Evolutionary conservation across 2,329 filamentous ascomycete species (phyloP).

Genomic region (Emergomyces pasteurianus): DNA sequence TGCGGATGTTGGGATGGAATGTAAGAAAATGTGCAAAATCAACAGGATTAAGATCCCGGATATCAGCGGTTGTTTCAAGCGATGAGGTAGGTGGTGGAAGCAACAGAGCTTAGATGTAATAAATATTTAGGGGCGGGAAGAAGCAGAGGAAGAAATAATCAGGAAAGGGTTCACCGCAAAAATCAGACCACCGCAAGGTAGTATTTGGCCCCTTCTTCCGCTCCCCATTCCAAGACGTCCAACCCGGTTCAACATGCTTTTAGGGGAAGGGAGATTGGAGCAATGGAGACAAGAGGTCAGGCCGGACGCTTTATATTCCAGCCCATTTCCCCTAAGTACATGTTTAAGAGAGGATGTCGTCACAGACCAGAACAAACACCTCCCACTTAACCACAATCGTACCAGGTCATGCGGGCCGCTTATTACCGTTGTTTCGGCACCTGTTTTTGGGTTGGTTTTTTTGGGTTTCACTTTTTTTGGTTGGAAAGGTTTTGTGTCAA

Average conservation of each 20-base stretch:
- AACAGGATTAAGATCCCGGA: background rate
- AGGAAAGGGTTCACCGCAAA: background rate
- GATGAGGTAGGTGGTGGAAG: background rate
- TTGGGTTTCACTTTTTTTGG: background rate
- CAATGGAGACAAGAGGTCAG: background rate
- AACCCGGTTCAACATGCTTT: slow-evolving; percentile 36
- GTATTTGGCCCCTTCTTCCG: background rate
- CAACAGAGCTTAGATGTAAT: background rate
- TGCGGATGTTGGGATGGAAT: background rate
- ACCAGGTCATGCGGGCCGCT: background rate
- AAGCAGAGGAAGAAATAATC: background rate
- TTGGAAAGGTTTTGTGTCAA: too few relatives aligned
- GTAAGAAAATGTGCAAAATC: background rate
- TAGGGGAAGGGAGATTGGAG: slow-evolving; percentile 26
- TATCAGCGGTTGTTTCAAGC: background rate
- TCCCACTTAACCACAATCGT: background rate
- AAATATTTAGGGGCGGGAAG: background rate
- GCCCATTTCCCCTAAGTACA: slow-evolving; percentile 37
- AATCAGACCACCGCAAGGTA: background rate
- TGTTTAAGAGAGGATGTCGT: slow-evolving; percentile 30
- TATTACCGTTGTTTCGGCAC: background rate
- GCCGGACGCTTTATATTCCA: slow-evolving; percentile 13
- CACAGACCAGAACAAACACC: background rate
- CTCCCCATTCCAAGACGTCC: background rate
- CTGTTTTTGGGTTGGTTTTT: background rate